Conservation (phyloP, 2,329 filamentous ascomycete genomes). For the Huntiella abstrusa region DNA sequence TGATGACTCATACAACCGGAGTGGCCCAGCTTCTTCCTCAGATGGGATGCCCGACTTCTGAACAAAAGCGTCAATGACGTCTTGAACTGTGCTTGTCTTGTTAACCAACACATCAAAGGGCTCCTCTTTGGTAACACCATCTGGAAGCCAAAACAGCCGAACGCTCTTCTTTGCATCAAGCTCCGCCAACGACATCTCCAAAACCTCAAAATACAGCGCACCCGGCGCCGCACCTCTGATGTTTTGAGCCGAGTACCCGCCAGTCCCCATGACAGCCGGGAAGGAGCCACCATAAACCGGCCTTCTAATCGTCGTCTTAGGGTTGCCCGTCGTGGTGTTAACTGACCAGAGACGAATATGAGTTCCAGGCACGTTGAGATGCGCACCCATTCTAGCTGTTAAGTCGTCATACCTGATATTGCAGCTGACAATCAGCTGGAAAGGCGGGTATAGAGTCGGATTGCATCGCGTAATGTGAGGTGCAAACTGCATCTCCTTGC, state of each 20-base stretch:
- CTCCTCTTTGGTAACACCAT: slow-evolving; percentile 87
- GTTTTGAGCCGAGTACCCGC: slow-evolving; percentile 52
- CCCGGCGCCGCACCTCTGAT: slow-evolving; percentile 45
- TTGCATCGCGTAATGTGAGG: slow-evolving; percentile 42
- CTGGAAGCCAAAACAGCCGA: slow-evolving; percentile 67
- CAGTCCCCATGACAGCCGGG: slow-evolving; percentile 56
- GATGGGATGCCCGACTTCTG: slow-evolving; percentile 67
- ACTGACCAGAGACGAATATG: slow-evolving; percentile 86
- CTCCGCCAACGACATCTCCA: slow-evolving; percentile 87
- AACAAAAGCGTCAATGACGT: slow-evolving; percentile 56
- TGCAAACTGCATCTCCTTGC: slow-evolving; percentile 59
- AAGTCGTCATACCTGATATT: slow-evolving; percentile 84
- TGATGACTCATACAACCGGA: slow-evolving; percentile 70
- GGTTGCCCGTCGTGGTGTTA: slow-evolving; percentile 54
- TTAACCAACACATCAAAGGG: slow-evolving; percentile 66
- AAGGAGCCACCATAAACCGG: slow-evolving; percentile 53
- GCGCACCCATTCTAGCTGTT: slow-evolving; percentile 61
- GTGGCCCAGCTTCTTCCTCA: slow-evolving; percentile 47
- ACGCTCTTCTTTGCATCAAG: slow-evolving; percentile 81
- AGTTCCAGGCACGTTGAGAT: slow-evolving; percentile 59
- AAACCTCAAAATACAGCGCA: slow-evolving; percentile 73
- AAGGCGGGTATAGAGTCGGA: slow-evolving; percentile 41
- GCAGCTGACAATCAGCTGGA: slow-evolving; percentile 62
- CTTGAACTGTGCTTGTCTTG: slow-evolving; percentile 64
- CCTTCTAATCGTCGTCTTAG: slow-evolving; percentile 54